Evolutionary conservation across 331 rosid genomes (phyloP), one percentile per base, ranked within the genome.

Genomic region (Prunus yedoensis): DNA sequence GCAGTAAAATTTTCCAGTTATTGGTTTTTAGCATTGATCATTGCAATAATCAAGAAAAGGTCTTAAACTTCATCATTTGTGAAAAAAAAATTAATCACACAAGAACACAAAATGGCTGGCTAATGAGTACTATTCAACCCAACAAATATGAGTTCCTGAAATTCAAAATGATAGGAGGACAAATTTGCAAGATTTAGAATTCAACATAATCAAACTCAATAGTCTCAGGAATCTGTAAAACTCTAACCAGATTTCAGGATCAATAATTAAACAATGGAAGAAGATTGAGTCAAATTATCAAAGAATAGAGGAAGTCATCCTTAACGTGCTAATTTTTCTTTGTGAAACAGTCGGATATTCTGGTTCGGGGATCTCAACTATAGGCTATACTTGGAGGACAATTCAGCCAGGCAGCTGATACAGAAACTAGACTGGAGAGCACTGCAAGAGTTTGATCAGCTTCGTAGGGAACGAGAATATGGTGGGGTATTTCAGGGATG

Each of bases 361-460:
- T 94, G 99, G 99, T 90, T 94, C 17, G 99, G 97, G 66, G 99
- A 94, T 83, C 92, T 94, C 43, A 94, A 94, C 94, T 94, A 94
- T 75, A 92, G 99, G 89, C 87, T 94, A 58, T 94, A 81, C 70
- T 76, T 88, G 88, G 93, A 92, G 84, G 96, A 91, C 85, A 86
- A 78, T 65, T 71, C 62, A 49, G 96, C 99, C 0, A 94, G 99
- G 80, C 76, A 83, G 58, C 74, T 92, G 45, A 92, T 94, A 77
- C 77, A 75, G 64, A 81, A 83, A 73, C 91, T 90, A 87, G 97
- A 90, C 79, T 94, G 99, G 99, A 86, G 69, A 84, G 90, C 82
- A 10, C 74, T 94, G 82, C 92, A 94, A 80, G 94, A 79, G 75
- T 94, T 84, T 77, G 99, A 95, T 64, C 97, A 92, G 76, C 99